phyloP scores from a whole-genome alignment of 2,329 filamentous ascomycete species.

The Dothistroma pini region DNA sequence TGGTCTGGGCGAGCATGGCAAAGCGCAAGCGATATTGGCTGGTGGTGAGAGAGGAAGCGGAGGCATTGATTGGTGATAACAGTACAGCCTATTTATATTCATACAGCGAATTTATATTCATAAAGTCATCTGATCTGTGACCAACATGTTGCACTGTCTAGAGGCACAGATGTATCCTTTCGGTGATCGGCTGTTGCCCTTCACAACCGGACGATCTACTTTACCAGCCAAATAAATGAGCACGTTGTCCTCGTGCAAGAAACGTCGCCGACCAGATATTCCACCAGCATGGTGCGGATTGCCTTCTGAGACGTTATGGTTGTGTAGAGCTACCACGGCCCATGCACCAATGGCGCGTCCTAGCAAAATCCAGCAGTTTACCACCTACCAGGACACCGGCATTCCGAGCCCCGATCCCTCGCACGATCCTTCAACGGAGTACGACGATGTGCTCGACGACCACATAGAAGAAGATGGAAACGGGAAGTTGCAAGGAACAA shows the following conservation, averaged over 20 bases:
- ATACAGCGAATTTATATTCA: too few relatives aligned
- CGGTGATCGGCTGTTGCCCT: not conserved
- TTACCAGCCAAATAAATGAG: not conserved
- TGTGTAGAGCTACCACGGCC: slow-evolving; percentile 5
- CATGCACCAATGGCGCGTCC: slow-evolving; percentile 53
- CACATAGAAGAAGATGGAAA: not conserved
- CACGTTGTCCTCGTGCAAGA: not conserved
- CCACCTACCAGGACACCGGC: slow-evolving; percentile 18
- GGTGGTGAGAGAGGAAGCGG: slow-evolving; percentile 43
- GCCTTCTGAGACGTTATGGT: not conserved
- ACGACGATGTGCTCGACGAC: slow-evolving; percentile 2
- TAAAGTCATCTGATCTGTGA: too few relatives aligned
- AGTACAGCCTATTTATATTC: not conserved
- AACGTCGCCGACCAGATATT: slow-evolving; percentile 1
- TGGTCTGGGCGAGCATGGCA: slow-evolving; percentile 43
- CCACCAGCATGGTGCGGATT: not conserved
- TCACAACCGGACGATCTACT: not conserved
- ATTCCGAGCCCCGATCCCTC: slow-evolving; percentile 9
- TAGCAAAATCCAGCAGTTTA: slow-evolving; percentile 32
- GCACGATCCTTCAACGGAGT: slow-evolving; percentile 5
- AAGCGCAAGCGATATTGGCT: slow-evolving; percentile 44
- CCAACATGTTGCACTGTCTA: too few relatives aligned
- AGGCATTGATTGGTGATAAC: slow-evolving; percentile 41
- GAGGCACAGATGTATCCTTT: too few relatives aligned
- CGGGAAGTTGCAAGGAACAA: not conserved